phyloP scores from a whole-genome alignment of 228 moss, liverwort and hornwort genomes.

The Sphagnum fallax region DNA sequence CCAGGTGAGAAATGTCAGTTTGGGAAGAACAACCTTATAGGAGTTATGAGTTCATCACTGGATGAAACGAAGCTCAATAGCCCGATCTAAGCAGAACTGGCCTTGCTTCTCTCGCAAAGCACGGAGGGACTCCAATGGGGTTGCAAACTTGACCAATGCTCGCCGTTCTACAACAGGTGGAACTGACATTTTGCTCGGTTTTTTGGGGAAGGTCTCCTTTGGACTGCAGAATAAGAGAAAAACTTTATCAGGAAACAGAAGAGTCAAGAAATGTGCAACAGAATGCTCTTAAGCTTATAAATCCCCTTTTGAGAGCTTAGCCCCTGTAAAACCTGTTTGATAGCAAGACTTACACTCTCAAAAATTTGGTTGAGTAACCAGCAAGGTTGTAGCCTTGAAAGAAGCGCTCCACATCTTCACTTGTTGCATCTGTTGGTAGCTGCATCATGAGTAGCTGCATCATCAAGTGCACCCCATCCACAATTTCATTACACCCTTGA shows the following conservation, averaged over 20 bases:
- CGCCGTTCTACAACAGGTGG: constrained; percentile 37
- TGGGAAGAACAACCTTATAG: no score
- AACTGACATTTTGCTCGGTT: constrained; percentile 2
- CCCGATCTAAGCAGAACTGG: constrained; percentile 46
- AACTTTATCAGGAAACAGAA: neutral
- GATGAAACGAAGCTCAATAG: constrained; percentile 60
- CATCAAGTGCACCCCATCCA: neutral
- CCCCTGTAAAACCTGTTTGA: no score
- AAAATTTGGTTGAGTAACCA: constrained; percentile 31
- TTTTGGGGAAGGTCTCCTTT: neutral
- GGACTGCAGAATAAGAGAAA: constrained; percentile 2
- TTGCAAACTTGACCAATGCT: constrained; percentile 60
- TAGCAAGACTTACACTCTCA: constrained; percentile 39
- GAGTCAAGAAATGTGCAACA: neutral
- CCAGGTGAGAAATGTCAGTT: no score
- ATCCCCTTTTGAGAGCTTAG: no score
- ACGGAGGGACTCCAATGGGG: constrained; percentile 66
- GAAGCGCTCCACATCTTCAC: constrained; percentile 74
- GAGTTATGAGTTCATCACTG: constrained; percentile 19
- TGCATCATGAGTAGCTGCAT: constrained; percentile 68
- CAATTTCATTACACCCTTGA: neutral
- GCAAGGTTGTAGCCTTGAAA: constrained; percentile 70
- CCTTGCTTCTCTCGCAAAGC: constrained; percentile 79
- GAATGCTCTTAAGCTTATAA: no score
- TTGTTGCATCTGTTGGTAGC: constrained; percentile 26